Percentiles rank a stretch among this genome's conserved stretches.
These are phyloP conservation scores for Botrytis elliptica DNA, from an alignment of 2,329 filamentous ascomycete species.

Conservation along the genomic window DNA sequence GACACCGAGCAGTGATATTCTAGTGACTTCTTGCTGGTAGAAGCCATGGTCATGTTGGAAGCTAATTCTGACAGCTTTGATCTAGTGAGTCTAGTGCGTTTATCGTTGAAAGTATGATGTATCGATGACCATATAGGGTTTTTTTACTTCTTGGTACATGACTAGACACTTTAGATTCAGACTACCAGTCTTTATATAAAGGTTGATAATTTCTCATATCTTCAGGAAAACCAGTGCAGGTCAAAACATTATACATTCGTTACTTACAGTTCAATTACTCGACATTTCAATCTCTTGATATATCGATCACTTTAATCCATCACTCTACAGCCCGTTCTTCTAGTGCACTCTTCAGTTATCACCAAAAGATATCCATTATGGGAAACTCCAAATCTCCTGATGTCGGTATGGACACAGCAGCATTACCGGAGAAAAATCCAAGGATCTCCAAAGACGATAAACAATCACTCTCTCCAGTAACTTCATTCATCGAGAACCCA, in stretches of 20 bases:
- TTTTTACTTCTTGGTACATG: not conserved
- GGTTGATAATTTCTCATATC: not conserved
- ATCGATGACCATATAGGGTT: not conserved
- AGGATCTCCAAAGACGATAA: not conserved
- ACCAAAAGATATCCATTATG: not conserved
- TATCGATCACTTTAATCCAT: not conserved
- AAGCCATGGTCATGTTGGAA: not conserved
- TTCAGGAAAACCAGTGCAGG: not conserved
- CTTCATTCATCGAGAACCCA: not conserved
- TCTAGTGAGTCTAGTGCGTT: not conserved
- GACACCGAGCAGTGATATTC: not conserved
- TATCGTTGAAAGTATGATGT: not conserved
- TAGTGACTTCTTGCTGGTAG: not conserved
- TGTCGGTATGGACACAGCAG: too few species aligned
- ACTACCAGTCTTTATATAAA: not conserved
- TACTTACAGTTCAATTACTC: not conserved
- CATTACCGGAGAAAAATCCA: not conserved
- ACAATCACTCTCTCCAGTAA: not conserved
- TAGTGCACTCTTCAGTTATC: not conserved
- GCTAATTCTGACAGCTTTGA: not conserved
- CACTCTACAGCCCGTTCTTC: not conserved
- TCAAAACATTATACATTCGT: not conserved
- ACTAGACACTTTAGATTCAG: not conserved
- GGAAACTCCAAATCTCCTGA: not conserved
- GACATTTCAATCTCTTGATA: not conserved